Evolutionary conservation across 2,329 filamentous ascomycete genomes (phyloP), one percentile per base, ranked within the genome.

Genomic region (Fusarium avenaceum): DNA sequence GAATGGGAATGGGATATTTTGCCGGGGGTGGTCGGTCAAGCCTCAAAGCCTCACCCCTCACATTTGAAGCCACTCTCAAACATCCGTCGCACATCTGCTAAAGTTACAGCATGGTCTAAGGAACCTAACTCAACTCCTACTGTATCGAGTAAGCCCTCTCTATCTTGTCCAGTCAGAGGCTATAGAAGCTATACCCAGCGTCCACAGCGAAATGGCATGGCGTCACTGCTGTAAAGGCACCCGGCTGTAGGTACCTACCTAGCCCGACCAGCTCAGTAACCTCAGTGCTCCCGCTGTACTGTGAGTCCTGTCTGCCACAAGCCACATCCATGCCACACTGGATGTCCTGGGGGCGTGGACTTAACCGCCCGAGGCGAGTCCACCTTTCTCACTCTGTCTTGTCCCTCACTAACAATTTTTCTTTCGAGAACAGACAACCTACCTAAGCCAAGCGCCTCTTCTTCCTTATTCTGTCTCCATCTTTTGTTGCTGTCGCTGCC

Each of bases 331-430:
- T 58, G 60, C 63, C 28, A 24, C 26, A 28, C 26, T 24, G 24
- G 24, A 28, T 28, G 26, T 11, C 26, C 26, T 52, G 24, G 52
- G 67, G 59, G 64, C 28, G 59, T 65, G 48, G 54, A 48, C 56
- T 52, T 72, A 71, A 63, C 60, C 40, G 17, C 26, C 55, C 24
- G 49, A 72, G 55, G 61, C 40, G 44, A 62, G 62, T 52, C 17
- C 38, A 20, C 40, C 54, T 48, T 54, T 47, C 39, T 30, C 56
- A 39, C 44, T 33, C 43, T 28, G n/a, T 38, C 39, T 60, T 71
- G 69, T 72, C 56, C 43, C 65, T 65, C 71, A 70, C 71, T 73
- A 72, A 72, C 71, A 72, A 74, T 74, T 72, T 72, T 67, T 68
- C 65, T 64, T 59, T 56, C 46, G 47, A 60, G 26, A 65, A 57